Conservation (phyloP, 192 early-diverging fungal genomes). For the Backusella parvicylindrica region DNA sequence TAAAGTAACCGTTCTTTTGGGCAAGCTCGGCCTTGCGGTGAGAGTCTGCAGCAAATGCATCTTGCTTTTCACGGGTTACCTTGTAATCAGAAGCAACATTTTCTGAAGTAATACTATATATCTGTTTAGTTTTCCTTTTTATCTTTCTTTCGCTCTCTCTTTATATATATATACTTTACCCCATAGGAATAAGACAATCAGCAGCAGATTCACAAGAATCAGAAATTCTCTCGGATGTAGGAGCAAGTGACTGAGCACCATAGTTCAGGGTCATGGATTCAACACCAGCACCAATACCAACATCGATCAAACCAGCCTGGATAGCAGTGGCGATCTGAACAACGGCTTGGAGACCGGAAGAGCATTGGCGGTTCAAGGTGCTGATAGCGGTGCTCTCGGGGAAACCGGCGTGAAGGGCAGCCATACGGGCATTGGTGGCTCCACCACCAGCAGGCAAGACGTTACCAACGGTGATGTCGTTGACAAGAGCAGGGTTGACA, state of each 20-base stretch:
- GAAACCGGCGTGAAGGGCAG: slow-evolving; percentile 71
- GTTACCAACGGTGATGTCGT: slow-evolving; percentile 77
- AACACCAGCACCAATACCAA: slow-evolving; percentile 71
- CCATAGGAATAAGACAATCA: slow-evolving; percentile 87
- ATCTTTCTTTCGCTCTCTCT: background rate
- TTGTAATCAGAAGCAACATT: slow-evolving; percentile 73
- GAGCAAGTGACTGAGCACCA: slow-evolving; percentile 66
- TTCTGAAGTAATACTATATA: slow-evolving; percentile 66
- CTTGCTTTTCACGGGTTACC: slow-evolving; percentile 81
- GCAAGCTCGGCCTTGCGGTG: slow-evolving; percentile 78
- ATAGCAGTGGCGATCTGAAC: slow-evolving; percentile 73
- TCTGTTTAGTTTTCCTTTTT: background rate
- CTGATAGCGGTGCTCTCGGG: slow-evolving; percentile 61
- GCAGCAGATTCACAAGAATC: slow-evolving; percentile 62
- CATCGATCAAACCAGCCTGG: slow-evolving; percentile 65
- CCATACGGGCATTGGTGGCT: slow-evolving; percentile 85
- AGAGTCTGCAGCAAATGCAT: slow-evolving; percentile 69
- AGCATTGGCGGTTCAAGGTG: slow-evolving; percentile 84
- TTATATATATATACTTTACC: background rate
- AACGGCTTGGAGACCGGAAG: slow-evolving; percentile 80
- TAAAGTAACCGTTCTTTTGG: slow-evolving; percentile 54
- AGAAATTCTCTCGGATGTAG: slow-evolving; percentile 72
- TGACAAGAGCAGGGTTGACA: slow-evolving; percentile 57
- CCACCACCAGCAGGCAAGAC: slow-evolving; percentile 78
- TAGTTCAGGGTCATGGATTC: slow-evolving; percentile 89